Base-by-base conservation (phyloP, 495 filamentous ascomycete species). In the Aspergillus kassunensis region DNA sequence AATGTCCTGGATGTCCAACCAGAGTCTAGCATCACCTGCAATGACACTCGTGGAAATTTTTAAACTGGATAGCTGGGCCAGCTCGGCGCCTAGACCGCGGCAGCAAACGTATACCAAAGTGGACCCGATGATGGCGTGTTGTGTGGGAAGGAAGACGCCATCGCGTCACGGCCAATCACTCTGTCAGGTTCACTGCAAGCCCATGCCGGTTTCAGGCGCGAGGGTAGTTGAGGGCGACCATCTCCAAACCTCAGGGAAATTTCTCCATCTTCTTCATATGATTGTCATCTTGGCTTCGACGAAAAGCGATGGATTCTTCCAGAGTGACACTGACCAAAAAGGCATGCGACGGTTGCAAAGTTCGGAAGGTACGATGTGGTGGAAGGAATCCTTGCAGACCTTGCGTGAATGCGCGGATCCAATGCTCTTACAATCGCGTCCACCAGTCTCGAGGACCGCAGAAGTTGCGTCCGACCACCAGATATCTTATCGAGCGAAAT, bases 381-480 rank as follows among this genome's bases (percentile, higher is more conserved):
- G 62, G 63, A 0, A 46, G 49, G 29, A 50, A 59, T n/a, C 64
- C 64, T 1, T 67, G 64, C 42, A 48, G 21, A 51, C 46, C 61
- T 5, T 74, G 71, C 49, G 30, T 53, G 29, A 62, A 68, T 41
- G 59, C 65, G 11, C 60, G 68, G 19, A 64, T 72, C 43, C 57
- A 64, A 4, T 75, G 70, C 56, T 72, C 66, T 21, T 72, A 70
- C 54, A 67, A 65, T 44, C 67, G 67, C 15, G 50, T 49, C 3
- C 69, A 62, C 18, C 53, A 59, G 18, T 55, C 56, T 29, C 64
- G 69, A 40, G 71, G 71, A 9, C 71, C 69, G 4, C 57, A 68
- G 44, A 63, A 49, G 13, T 39, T 72, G 51, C 60, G 69, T 6
- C 49, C 61, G 15, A 70, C 51, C 34, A 65, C 61, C n/a, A 55